Evolutionary conservation across 345 rosid genomes (phyloP), one percentile per base, ranked within the genome.

Genomic region (Viola odorata): DNA sequence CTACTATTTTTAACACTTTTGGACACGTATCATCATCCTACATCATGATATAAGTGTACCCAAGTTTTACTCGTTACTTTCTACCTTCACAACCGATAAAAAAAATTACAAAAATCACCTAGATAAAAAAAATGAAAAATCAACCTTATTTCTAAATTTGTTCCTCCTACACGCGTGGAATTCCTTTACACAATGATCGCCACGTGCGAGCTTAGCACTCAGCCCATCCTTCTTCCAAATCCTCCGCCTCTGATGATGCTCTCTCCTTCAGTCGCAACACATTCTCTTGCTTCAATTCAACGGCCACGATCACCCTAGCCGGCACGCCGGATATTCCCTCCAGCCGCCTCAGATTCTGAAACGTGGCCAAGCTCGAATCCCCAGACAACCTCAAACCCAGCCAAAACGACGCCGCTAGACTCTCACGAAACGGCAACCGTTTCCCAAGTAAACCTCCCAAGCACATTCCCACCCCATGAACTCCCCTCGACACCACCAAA

Each of bases 391-490:
- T 67, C 70, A 79, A 23, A 40, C 75, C 83, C 39, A 70, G 12
- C 86, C 81, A 82, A 66, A 79, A 77, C 69, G 83, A 57, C 59
- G 77, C 78, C 51, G 86, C 81, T 3, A 70, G 53, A 61, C 68
- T 55, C 45, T 70, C 68, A 48, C 81, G 51, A 15, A 60, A 45
- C 9, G 83, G 80, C 67, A 72, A 1, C 10, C 12, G 58, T 60
- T 54, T 58, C 60, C 67, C 70, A 4, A 62, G 13, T 38, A 23
- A 23, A 23, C 61, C 58, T 50, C 60, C 78, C 60, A 11, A 12
- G 60, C 71, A 69, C 45, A 67, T 16, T 45, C 50, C 67, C 63
- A 82, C 3, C 54, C 75, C 83, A 3, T 50, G 58, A 8, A 50
- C 12, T 14, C 80, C 81, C 36, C 23, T 17, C 16, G 70, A 55